A percentile compares a stretch with the other conserved stretches of the same genome.
phyloP scores from a whole-genome alignment of 2,329 filamentous ascomycete species.

The Fusarium drepaniforme region DNA sequence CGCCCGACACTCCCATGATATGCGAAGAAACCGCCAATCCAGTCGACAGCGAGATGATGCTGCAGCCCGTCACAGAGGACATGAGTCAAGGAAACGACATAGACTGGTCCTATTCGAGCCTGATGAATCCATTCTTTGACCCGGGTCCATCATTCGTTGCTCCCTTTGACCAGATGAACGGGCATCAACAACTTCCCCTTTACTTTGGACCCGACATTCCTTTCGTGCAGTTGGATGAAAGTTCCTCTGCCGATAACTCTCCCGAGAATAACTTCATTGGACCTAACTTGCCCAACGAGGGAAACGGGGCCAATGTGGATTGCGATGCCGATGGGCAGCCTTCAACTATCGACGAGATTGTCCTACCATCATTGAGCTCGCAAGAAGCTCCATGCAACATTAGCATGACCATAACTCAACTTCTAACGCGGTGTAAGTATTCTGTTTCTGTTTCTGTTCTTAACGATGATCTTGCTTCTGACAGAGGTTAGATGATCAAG shows the following conservation, averaged over 20 bases:
- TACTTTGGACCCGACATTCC: slow-evolving; percentile 19
- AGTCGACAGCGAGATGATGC: slow-evolving; percentile 1
- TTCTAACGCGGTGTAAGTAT: slow-evolving; percentile 15
- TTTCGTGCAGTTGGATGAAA: slow-evolving; percentile 3
- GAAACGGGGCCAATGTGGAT: not conserved
- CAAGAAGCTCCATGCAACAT: slow-evolving; percentile 8
- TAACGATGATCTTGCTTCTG: not conserved
- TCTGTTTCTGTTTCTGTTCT: too few species aligned
- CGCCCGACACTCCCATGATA: not conserved
- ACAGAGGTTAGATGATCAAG: slow-evolving; percentile 45
- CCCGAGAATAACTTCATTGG: not conserved
- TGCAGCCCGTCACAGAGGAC: not conserved
- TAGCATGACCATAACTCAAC: not conserved
- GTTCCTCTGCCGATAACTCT: not conserved
- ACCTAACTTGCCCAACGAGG: not conserved
- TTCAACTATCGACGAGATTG: not conserved
- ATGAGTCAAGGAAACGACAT: not conserved
- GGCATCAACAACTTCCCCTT: slow-evolving; percentile 7
- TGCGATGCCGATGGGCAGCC: not conserved
- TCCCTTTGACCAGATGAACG: not conserved
- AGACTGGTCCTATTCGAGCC: slow-evolving; percentile 9
- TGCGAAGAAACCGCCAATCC: not conserved
- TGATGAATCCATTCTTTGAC: slow-evolving; percentile 27
- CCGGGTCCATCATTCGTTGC: not conserved
- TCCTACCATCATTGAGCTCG: not conserved